Percentiles rank a stretch among this genome's conserved stretches.
Evolutionary conservation across 1,284 basidiomycete genomes (phyloP).

Genomic region (Moesziomyces sp.): DNA sequence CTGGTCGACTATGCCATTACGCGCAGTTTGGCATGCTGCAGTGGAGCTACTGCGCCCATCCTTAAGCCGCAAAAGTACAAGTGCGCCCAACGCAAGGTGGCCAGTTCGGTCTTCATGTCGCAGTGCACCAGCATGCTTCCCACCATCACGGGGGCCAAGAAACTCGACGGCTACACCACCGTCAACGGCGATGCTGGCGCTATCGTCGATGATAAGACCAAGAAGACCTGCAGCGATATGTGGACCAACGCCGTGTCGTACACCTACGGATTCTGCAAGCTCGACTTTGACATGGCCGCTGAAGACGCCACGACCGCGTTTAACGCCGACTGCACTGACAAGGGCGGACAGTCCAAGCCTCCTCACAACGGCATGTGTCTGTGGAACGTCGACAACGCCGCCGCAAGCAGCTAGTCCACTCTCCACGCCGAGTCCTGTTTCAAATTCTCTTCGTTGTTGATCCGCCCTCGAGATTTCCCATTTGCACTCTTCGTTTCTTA

Average conservation of each 20-base stretch:
- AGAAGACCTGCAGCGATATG: conserved; percentile 25
- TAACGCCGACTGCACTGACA: conserved; percentile 13
- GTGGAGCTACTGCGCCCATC: conserved; percentile 15
- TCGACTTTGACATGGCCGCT: conserved; percentile 25
- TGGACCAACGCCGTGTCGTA: conserved; percentile 28
- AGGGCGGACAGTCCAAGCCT: conserved; percentile 25
- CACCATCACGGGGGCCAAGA: conserved; percentile 23
- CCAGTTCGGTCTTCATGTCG: conserved; percentile 11
- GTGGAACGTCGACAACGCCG: conserved; percentile 38
- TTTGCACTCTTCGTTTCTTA: background rate
- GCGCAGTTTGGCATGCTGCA: conserved; percentile 23
- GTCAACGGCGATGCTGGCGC: conserved; percentile 4
- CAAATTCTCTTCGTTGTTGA: background rate
- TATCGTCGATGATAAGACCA: conserved; percentile 39
- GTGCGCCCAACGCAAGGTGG: conserved; percentile 32
- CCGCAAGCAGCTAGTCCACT: conserved; percentile 1
- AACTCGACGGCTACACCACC: conserved; percentile 22
- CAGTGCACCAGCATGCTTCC: conserved; percentile 29
- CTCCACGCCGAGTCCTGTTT: background rate
- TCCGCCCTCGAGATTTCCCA: background rate
- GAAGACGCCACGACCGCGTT: conserved; percentile 23
- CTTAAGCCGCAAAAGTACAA: conserved; percentile 16
- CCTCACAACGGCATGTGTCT: conserved; percentile 31
- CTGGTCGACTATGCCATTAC: conserved; percentile 37
- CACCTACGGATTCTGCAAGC: conserved; percentile 36